phyloP scores from a whole-genome alignment of 1,284 basidiomycete species.

The Albatrellus sp. region DNA sequence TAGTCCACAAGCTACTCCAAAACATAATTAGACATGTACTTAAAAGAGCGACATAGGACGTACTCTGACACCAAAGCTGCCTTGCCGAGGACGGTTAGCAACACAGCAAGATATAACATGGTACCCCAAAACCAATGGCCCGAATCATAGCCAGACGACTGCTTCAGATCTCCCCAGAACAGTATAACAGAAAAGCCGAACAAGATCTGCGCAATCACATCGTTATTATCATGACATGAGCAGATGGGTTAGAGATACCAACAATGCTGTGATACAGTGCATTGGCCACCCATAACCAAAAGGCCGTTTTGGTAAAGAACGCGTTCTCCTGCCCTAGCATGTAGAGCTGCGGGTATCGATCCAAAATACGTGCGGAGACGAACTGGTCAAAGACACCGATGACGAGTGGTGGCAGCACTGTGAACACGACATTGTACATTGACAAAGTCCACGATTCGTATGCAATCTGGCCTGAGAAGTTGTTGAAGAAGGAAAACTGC shows the following conservation, averaged over 20 bases:
- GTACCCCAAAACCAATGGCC: conserved; percentile 99
- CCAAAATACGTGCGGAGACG: conserved; percentile 90
- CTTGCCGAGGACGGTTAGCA: conserved; percentile 94
- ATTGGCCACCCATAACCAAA: conserved; percentile 94
- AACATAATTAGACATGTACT: conserved; percentile 8
- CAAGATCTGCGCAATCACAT: conserved; percentile 40
- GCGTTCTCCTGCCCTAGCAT: conserved; percentile 83
- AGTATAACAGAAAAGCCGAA: conserved; percentile 84
- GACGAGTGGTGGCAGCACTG: conserved; percentile 90
- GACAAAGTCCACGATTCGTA: conserved; percentile 99
- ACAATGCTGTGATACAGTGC: conserved; percentile 91
- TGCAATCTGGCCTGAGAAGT: conserved; percentile 96
- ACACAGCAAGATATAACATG: conserved; percentile 82
- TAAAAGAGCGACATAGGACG: conserved; percentile 21
- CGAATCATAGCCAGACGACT: conserved; percentile 67
- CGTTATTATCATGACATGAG: background rate
- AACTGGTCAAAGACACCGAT: conserved; percentile 98
- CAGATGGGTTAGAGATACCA: conserved; percentile 19
- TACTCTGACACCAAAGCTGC: conserved; percentile 96
- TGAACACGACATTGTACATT: conserved; percentile 88
- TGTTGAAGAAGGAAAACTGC: conserved; percentile 96
- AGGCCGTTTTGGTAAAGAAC: conserved; percentile 85
- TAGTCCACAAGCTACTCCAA: conserved; percentile 82
- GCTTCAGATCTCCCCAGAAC: conserved; percentile 87
- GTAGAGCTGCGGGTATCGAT: conserved; percentile 96